phyloP scores from a whole-genome alignment of 2,329 filamentous ascomycete genomes.

The Nothophaeocryptopus gaeumannii region DNA sequence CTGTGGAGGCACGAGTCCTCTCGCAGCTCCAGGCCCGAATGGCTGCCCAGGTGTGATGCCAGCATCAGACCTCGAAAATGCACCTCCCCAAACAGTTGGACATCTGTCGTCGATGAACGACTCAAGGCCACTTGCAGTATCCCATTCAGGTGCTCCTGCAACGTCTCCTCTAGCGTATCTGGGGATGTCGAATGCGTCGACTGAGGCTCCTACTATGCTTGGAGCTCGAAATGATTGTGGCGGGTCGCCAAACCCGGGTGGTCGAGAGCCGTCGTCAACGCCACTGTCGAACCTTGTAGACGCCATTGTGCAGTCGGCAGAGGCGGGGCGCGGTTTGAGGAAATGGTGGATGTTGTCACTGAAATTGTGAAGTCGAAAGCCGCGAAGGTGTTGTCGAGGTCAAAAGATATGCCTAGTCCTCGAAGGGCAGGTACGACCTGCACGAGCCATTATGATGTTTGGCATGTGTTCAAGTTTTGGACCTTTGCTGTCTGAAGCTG shows the following conservation, averaged over 20 bases:
- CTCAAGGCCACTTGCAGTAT: constrained; percentile 13
- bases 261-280: neutral
- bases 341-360: too few relatives aligned
- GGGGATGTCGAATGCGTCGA: neutral
- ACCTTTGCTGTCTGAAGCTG: neutral
- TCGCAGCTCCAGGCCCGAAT: too few relatives aligned
- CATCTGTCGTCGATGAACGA: constrained; percentile 30
- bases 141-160: constrained; percentile 4
- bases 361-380: too few relatives aligned
- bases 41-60: too few relatives aligned
- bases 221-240: neutral
- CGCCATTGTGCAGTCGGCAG: constrained; percentile 1
- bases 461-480: neutral
- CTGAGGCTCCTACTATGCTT: neutral
- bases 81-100: constrained; percentile 20
- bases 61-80: neutral
- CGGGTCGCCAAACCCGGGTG: neutral
- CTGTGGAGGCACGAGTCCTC: too few relatives aligned
- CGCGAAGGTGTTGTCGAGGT: too few relatives aligned
- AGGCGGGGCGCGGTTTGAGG: too few relatives aligned
- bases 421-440: too few relatives aligned
- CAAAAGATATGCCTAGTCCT: too few relatives aligned
- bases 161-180: neutral
- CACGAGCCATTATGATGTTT: too few relatives aligned
- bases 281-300: constrained; percentile 4